Base-by-base conservation (phyloP, 2,329 filamentous ascomycete genomes). In the Aspergillus tanneri region DNA sequence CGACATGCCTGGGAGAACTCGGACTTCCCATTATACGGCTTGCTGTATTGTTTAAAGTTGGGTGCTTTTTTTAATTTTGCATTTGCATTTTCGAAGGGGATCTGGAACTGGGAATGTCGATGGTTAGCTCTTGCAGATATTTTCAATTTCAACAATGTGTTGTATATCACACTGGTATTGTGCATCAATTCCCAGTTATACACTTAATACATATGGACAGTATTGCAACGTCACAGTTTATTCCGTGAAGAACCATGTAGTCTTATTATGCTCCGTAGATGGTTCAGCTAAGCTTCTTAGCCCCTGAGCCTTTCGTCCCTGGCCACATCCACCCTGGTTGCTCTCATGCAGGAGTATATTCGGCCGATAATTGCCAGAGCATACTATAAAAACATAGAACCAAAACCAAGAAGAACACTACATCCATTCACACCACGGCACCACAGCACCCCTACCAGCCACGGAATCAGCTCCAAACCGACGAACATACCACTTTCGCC, bases 391-490 rank as follows among this genome's bases (percentile, higher is more conserved):
- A 28, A 43, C 27, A 16, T 37, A n/a, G 12, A 46, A 18, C 10
- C 24, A 25, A 40, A 22, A 28, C 4, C 12, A 25, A n/a, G 5
- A 23, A 8, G 18, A n/a, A 10, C 19, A 12, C 64, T 50, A 72
- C 56, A 73, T 47, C 63, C 65, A 70, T 8, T 57, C 40, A 50
- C 81, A 58, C 19, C 78, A 78, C 19, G 85, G 85, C 59, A 87
- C 77, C 22, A 92, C 81, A 4, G 88, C 88, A 72, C 88, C 91
- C 65, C 85, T 82, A 23, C 79, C 80, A 40, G 81, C 82, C 53
- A 96, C 81, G 71, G 85, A 87, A 40, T 95, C 86, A 72, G 85
- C 83, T 9, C 92, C 92, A 78, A 99, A 99, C 69, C 80, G 88
- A 63, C 89, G 79, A 49, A 85, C 74, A 70, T 99, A 99, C 93